Evolutionary conservation across 345 rosid species (phyloP), one percentile per base, ranked within the genome.

Genomic region (Erysimum cheiranthoides): DNA sequence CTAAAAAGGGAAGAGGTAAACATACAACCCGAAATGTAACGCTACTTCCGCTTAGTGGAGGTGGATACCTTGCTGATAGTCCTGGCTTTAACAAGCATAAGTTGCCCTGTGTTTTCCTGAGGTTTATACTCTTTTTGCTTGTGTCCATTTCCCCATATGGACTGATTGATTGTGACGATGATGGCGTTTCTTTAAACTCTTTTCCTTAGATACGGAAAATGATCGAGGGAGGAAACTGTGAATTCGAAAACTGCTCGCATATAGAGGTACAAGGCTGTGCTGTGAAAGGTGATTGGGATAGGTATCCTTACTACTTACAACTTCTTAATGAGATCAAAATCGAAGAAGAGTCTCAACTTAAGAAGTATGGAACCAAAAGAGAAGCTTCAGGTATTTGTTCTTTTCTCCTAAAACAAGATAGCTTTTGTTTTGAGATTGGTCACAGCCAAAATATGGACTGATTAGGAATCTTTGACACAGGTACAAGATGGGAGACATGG

Each of bases 21-120:
- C 97, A 93, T 66, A 93, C 96, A 17, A 91, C 98, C 11, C 85
- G 98, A 45, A 77, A 93, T 74, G 96, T 91, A 63, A 87, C 93
- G 8, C 68, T 93, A 73, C 91, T 93, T 66, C 93, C 94, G 3
- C 60, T 91, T 54, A 52, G 82, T 39, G 89, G 74, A 64, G 94
- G 97, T 34, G 97, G 94, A 54, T 86, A 83, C 84, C 77, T 91
- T 12, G 94, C 94, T 9, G 97, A 91, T 80, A 89, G 93, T 71
- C 93, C 97, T 38, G 97, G 94, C 60, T 91, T 89, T 72, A 89
- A 85, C 80, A 90, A 87, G 78, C 97, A 94, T 43, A 87, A 91
- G 74, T 77, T 91, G 70, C 89, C 10, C n/a, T 27, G 34, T 52
- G 58, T 66, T 93, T 91, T 68, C 98, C 97, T 5, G 98, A 93